Percentiles rank a stretch among this genome's conserved stretches.
Conservation (phyloP, 1,284 basidiomycete genomes). For the Rhodotorula sp. region DNA sequence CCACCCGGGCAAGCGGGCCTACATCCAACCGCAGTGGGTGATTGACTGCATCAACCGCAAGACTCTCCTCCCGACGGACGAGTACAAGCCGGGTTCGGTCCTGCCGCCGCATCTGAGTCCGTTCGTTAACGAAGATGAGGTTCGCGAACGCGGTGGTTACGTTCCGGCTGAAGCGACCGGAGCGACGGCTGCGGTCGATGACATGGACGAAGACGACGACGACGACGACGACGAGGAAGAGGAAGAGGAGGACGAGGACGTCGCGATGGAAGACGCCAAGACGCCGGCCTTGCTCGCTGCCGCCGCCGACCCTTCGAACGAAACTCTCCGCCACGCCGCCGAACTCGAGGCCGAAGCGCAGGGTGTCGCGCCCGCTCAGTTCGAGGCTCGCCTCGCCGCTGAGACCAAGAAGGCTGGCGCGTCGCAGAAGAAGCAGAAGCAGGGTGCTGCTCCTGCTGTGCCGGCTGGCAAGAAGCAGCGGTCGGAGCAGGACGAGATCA, state of each 20-base stretch:
- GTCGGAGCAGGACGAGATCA: slow-evolving; percentile 77
- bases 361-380: slow-evolving; percentile 77
- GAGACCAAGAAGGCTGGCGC: slow-evolving; percentile 57
- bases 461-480: slow-evolving; percentile 44
- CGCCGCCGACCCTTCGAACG: slow-evolving; percentile 61
- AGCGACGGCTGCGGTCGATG: slow-evolving; percentile 46
- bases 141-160: slow-evolving; percentile 51
- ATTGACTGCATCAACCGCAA: slow-evolving; percentile 91
- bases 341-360: slow-evolving; percentile 91
- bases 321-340: slow-evolving; percentile 74
- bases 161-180: slow-evolving; percentile 57
- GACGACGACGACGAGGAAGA: slow-evolving; percentile 45
- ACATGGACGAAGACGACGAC: slow-evolving; percentile 49
- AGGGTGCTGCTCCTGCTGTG: slow-evolving; percentile 52
- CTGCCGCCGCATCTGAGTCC: slow-evolving; percentile 96
- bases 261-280: slow-evolving; percentile 28
- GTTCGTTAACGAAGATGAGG: slow-evolving; percentile 74
- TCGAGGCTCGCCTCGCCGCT: slow-evolving; percentile 67
- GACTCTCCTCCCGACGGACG: slow-evolving; percentile 77
- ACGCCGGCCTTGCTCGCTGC: slow-evolving; percentile 57
- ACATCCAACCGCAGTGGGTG: slow-evolving; percentile 97
- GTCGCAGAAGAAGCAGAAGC: slow-evolving; percentile 56
- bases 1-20: slow-evolving; percentile 68
- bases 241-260: slow-evolving; percentile 47
- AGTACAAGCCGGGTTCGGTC: slow-evolving; percentile 79